Percentiles rank a stretch among this genome's conserved stretches.
Conservation (phyloP, 805 yeast genomes). For the Naumovozyma castellii region DNA sequence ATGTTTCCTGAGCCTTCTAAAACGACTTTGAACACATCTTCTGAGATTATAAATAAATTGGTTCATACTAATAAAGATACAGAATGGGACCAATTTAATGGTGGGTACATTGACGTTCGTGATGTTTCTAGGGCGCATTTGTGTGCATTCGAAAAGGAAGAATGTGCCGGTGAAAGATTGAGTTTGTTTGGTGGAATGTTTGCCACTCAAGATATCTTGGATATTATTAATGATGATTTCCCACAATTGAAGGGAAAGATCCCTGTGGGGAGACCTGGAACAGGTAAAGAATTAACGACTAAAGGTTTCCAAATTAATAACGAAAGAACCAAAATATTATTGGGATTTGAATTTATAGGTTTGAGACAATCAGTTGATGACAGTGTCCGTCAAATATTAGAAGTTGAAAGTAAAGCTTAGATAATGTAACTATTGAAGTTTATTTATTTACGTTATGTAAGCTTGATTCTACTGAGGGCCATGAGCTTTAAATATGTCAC, state of each 20-base stretch:
- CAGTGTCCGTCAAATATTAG: constrained; percentile 14
- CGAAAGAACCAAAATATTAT: constrained; percentile 8
- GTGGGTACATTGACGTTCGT: constrained; percentile 43
- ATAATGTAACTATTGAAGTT: too few relatives aligned
- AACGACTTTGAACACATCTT: constrained; percentile 32
- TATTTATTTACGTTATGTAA: background rate
- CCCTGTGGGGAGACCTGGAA: constrained; percentile 34
- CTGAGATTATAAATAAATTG: constrained; percentile 25
- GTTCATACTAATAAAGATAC: constrained; percentile 25
- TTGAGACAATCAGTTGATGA: constrained; percentile 13
- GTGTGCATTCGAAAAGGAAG: constrained; percentile 36
- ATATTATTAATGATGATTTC: constrained; percentile 31
- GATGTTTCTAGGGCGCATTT: constrained; percentile 55
- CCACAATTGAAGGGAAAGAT: constrained; percentile 37
- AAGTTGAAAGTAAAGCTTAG: constrained; percentile 7
- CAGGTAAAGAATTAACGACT: constrained; percentile 2
- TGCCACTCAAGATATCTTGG: constrained; percentile 23
- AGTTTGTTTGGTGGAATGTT: constrained; percentile 19
- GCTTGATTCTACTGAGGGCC: background rate
- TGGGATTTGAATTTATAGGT: constrained; percentile 12
- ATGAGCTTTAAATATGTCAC: background rate
- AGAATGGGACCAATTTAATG: constrained; percentile 19
- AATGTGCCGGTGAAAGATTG: constrained; percentile 30
- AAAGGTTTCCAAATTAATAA: constrained; percentile 5
- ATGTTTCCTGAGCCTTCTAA: constrained; percentile 32